These are phyloP conservation scores for Acidiella bohemica DNA, from an alignment of 495 filamentous ascomycete genomes.

Conservation along the genomic window DNA sequence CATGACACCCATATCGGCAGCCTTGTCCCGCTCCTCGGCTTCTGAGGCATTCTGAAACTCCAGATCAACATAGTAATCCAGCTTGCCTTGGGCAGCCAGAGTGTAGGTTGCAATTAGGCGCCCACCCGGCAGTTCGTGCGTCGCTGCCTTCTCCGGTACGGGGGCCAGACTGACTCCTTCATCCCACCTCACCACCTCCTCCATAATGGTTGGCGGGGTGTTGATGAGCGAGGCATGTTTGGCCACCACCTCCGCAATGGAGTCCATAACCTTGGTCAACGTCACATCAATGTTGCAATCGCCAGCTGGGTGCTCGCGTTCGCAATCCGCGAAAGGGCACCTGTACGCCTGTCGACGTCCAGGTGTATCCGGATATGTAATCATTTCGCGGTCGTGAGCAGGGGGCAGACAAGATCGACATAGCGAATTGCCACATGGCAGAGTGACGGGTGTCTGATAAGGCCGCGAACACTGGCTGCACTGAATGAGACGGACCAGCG, in stretches of 20 bases:
- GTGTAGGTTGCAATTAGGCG: conserved; percentile 46
- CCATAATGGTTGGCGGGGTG: conserved; percentile 27
- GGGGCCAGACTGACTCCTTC: conserved; percentile 23
- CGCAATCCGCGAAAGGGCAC: conserved; percentile 58
- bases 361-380: conserved; percentile 57
- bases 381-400: conserved; percentile 44
- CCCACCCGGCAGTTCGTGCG: conserved; percentile 36
- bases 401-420: conserved; percentile 65
- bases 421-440: conserved; percentile 72
- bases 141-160: conserved; percentile 3
- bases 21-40: conserved; percentile 27
- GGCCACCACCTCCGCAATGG: conserved; percentile 37
- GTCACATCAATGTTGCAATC: conserved; percentile 70
- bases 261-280: conserved; percentile 48
- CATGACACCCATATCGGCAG: conserved; percentile 40
- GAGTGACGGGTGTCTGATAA: conserved; percentile 51
- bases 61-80: conserved; percentile 42
- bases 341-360: conserved; percentile 51
- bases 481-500: conserved; percentile 57
- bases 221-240: conserved; percentile 24
- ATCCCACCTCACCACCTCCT: conserved; percentile 33
- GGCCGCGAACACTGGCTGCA: conserved; percentile 62
- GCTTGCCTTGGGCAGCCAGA: conserved; percentile 39
- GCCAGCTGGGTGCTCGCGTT: conserved; percentile 54
- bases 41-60: conserved; percentile 34